These are phyloP conservation scores for Colletotrichum sp. DNA, from an alignment of 2,329 filamentous ascomycete genomes.

Conservation along the genomic window DNA sequence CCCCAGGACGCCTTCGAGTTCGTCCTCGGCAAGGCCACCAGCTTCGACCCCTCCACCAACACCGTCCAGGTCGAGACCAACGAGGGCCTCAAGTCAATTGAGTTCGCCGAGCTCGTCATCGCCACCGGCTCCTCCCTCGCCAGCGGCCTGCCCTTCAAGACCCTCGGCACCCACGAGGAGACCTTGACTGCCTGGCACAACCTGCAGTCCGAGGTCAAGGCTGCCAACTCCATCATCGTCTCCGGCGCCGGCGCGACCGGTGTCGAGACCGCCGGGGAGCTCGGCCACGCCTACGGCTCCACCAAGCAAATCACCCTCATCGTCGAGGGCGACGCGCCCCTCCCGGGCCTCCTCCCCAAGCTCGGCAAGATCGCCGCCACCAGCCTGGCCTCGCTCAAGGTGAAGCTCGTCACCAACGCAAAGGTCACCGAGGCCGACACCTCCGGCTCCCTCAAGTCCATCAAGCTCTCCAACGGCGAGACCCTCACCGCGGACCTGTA, in stretches of 20 bases:
- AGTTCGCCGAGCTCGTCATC: constrained; percentile 59
- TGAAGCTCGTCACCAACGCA: constrained; percentile 44
- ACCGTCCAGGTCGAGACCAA: constrained; percentile 44
- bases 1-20: constrained; percentile 54
- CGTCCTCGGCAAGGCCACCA: constrained; percentile 51
- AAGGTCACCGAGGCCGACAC: constrained; percentile 35
- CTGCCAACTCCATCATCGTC: constrained; percentile 39
- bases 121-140: constrained; percentile 57
- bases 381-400: constrained; percentile 48
- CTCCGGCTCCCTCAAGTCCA: constrained; percentile 27
- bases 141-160: constrained; percentile 52
- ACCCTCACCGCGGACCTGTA: constrained; percentile 31
- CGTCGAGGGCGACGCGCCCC: constrained; percentile 14
- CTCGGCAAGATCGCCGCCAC: constrained; percentile 42
- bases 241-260: constrained; percentile 43
- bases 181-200: constrained; percentile 38
- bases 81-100: constrained; percentile 39
- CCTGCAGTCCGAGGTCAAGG: constrained; percentile 28
- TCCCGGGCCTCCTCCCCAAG: constrained; percentile 21
- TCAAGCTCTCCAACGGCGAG: constrained; percentile 37
- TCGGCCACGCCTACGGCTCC: constrained; percentile 34
- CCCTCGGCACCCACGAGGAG: constrained; percentile 47
- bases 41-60: constrained; percentile 45
- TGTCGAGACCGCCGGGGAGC: constrained; percentile 40
- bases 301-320: constrained; percentile 31